A percentile compares a stretch with the other conserved stretches of the same genome.
Conservation (phyloP, 768 basidiomycete genomes). For the Pleurotus ostreatus region DNA sequence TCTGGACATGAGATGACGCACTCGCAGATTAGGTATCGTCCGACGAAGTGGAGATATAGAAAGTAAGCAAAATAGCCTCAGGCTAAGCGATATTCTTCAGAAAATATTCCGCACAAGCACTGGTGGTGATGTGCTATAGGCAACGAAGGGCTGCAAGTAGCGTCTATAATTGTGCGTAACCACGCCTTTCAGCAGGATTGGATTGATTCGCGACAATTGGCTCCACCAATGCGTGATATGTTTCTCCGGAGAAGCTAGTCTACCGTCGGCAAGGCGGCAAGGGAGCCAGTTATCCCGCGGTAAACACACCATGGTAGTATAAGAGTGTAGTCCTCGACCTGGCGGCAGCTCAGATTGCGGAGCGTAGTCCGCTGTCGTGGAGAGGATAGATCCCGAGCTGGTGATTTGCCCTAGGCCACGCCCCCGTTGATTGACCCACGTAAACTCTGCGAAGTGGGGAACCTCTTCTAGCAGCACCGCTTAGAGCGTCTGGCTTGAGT, state of each 20-base stretch:
- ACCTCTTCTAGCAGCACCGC: no score
- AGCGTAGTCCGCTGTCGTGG: no score
- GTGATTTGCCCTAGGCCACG: no score
- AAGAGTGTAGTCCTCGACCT: no score
- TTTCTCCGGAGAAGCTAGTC: slow-evolving; percentile 2
- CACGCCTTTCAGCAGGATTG: neutral
- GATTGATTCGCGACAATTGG: neutral
- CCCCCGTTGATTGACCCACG: no score
- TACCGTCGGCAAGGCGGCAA: slow-evolving; percentile 1
- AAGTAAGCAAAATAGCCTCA: neutral
- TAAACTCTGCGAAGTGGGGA: no score
- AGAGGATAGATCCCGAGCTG: no score
- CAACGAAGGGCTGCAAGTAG: no score
- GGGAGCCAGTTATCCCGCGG: neutral
- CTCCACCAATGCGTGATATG: slow-evolving; percentile 1
- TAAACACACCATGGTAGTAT: neutral
- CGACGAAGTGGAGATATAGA: neutral
- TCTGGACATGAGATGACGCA: neutral
- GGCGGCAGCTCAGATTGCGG: no score
- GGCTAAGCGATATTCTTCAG: slow-evolving; percentile 1
- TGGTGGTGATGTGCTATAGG: no score
- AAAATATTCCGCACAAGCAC: neutral
- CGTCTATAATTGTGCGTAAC: no score
- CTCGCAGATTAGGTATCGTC: neutral
- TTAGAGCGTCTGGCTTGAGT: no score